Percentiles rank a stretch among this genome's conserved stretches.
These are phyloP conservation scores for Daedaleopsis sinensis DNA, from an alignment of 768 basidiomycete genomes.

Conservation along the genomic window DNA sequence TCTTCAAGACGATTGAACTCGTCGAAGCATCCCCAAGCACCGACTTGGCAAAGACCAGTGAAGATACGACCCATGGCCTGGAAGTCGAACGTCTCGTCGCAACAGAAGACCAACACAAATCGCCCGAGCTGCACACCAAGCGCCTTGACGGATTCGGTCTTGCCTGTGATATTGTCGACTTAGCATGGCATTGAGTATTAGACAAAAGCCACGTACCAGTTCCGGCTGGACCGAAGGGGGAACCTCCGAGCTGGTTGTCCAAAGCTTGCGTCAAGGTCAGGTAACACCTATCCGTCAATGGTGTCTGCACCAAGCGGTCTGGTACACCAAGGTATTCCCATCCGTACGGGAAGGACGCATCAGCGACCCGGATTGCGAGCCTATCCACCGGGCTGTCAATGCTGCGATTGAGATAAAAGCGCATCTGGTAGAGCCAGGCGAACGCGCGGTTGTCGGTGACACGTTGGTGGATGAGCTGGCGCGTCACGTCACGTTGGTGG, in stretches of 20 bases:
- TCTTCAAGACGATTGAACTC: constrained; percentile 99
- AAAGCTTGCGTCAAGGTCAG: constrained; percentile 95
- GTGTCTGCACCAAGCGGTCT: constrained; percentile 96
- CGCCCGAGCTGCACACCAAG: constrained; percentile 96
- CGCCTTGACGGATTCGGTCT: constrained; percentile 99
- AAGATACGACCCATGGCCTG: constrained; percentile 99
- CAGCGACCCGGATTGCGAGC: constrained; percentile 81
- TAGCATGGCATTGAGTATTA: too few relatives aligned
- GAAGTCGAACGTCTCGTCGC: constrained; percentile 99
- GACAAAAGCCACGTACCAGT: constrained; percentile 62
- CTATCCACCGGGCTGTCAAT: constrained; percentile 80
- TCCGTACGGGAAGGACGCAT: constrained; percentile 93
- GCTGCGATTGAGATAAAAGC: constrained; percentile 84
- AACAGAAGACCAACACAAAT: constrained; percentile 99
- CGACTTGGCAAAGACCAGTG: constrained; percentile 97
- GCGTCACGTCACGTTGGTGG: constrained; percentile 94
- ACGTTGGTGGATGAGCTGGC: constrained; percentile 69
- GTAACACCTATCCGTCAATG: constrained; percentile 95
- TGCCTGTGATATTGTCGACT: constrained; percentile 53
- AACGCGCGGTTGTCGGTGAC: constrained; percentile 73
- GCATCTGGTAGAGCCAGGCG: constrained; percentile 97
- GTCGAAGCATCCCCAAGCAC: constrained; percentile 98
- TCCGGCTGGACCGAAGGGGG: constrained; percentile 98
- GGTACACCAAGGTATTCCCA: constrained; percentile 99
- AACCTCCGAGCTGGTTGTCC: constrained; percentile 92